Evolutionary conservation across 2,329 filamentous ascomycete species (phyloP).

Genomic region (Fusarium sp.): DNA sequence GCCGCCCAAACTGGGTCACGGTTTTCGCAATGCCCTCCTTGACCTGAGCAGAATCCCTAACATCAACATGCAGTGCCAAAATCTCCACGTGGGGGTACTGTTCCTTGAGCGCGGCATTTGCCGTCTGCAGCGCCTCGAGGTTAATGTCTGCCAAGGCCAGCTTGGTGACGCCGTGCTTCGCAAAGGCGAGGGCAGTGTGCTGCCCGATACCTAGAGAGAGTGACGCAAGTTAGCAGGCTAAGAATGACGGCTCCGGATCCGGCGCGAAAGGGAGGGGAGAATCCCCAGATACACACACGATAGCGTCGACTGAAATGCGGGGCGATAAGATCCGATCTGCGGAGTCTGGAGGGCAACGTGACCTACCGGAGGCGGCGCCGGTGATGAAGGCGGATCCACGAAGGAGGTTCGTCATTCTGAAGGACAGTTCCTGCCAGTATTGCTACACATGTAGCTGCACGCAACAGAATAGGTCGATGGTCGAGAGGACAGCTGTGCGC

Average conservation of each 20-base stretch:
- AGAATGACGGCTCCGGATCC: conserved; percentile 3
- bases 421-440: neutral
- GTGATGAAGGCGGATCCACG: conserved; percentile 65
- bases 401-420: conserved; percentile 57
- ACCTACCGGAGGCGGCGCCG: conserved; percentile 62
- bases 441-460: neutral
- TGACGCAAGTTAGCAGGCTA: conserved; percentile 13
- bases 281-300: neutral
- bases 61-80: conserved; percentile 61
- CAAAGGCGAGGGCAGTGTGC: conserved; percentile 62
- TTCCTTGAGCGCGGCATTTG: conserved; percentile 53
- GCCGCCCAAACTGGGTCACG: conserved; percentile 64
- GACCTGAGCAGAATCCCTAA: conserved; percentile 61
- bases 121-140: conserved; percentile 49
- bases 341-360: conserved; percentile 16
- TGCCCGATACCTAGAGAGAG: conserved; percentile 63
- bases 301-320: conserved; percentile 11
- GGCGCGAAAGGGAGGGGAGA: neutral
- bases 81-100: conserved; percentile 59
- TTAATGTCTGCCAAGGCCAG: conserved; percentile 66
- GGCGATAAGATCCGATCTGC: neutral
- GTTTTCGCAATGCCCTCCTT: conserved; percentile 59
- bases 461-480: neutral
- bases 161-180: conserved; percentile 62
- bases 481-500: neutral